These are phyloP conservation scores for Kitagawia praeruptora DNA, from an alignment of 129 eudicot genomes.

Conservation along the genomic window DNA sequence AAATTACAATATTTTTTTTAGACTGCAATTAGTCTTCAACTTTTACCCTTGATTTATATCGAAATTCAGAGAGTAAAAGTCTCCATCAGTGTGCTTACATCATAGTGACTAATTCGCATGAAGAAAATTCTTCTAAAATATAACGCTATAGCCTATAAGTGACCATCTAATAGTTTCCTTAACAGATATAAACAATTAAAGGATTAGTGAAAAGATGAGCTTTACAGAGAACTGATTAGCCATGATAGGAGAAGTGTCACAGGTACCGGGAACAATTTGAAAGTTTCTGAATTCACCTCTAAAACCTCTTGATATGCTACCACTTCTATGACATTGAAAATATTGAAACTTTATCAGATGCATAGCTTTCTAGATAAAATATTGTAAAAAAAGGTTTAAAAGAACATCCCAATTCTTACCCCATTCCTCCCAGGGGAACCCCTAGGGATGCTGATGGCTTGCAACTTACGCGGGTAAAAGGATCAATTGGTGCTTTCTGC, in stretches of 20 bases:
- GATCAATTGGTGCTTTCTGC: constrained; percentile 97
- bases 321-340: constrained; percentile 53
- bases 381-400: not conserved
- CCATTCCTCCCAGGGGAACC: constrained; percentile 15
- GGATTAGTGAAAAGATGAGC: constrained; percentile 22
- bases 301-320: constrained; percentile 96
- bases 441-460: constrained; percentile 34
- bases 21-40: not conserved
- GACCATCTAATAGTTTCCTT: not conserved
- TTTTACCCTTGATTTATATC: not conserved
- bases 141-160: not conserved
- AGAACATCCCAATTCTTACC: not conserved
- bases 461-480: constrained; percentile 62
- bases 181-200: not conserved
- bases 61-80: not conserved
- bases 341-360: constrained; percentile 14
- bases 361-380: not conserved
- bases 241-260: constrained; percentile 95
- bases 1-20: not conserved
- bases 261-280: constrained; percentile 88
- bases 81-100: not conserved
- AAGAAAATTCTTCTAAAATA: not conserved
- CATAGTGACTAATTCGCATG: not conserved
- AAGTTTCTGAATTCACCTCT: constrained; percentile 94
- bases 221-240: constrained; percentile 98